Percentiles rank a stretch among this genome's conserved stretches.
These are phyloP conservation scores for Populus euphratica DNA, from an alignment of 345 rosid genomes.

Conservation along the genomic window DNA sequence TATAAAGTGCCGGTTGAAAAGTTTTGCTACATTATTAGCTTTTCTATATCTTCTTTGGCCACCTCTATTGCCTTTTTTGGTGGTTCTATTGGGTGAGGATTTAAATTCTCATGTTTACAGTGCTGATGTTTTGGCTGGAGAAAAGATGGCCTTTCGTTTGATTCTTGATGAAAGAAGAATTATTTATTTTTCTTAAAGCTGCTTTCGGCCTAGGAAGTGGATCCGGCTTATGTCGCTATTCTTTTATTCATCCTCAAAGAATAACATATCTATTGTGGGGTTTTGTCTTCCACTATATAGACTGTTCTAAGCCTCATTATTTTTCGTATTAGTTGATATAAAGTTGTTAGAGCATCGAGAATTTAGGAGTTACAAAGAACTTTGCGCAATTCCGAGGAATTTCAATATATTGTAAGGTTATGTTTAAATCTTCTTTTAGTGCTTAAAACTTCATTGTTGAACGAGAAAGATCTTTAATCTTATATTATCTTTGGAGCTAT, in stretches of 20 bases:
- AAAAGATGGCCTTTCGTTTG: neutral
- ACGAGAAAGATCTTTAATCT: neutral
- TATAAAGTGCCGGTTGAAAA: too few relatives aligned
- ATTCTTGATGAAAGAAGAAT: neutral
- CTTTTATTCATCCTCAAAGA: neutral
- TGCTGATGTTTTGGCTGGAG: neutral
- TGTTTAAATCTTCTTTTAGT: neutral
- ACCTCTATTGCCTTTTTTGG: neutral
- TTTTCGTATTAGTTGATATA: neutral
- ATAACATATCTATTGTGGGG: neutral
- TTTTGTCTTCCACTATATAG: neutral
- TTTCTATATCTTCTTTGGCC: neutral
- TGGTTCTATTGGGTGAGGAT: neutral
- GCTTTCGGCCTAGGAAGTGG: neutral
- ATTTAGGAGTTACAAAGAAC: neutral
- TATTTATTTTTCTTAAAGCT: neutral
- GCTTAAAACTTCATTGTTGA: neutral
- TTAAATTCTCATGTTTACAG: neutral
- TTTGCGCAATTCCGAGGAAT: neutral
- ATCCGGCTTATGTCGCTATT: neutral
- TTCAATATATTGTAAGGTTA: too few relatives aligned
- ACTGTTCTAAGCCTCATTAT: neutral
- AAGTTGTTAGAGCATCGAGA: neutral
- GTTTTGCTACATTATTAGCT: neutral
- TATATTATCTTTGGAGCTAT: neutral